Evolutionary conservation across 768 basidiomycete species (phyloP).

Genomic region (Tephrocybe sp.): DNA sequence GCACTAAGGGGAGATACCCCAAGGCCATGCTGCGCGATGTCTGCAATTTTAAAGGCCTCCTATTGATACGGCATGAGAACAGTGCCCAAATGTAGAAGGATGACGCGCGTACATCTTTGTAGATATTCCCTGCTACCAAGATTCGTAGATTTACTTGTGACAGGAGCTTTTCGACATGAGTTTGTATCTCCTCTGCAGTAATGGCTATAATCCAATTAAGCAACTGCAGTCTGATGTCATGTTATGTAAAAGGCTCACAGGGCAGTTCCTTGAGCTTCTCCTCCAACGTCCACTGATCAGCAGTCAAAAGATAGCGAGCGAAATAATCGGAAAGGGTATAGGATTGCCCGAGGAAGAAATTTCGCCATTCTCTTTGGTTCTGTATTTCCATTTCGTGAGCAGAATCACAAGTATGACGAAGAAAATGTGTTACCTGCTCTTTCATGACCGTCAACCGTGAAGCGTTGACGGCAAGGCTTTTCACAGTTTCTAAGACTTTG

Average conservation of each 20-base stretch:
- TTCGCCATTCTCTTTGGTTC: constrained; percentile 78
- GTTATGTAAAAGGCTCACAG: constrained; percentile 41
- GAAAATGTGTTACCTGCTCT: constrained; percentile 52
- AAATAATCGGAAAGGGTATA: constrained; percentile 80
- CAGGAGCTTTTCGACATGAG: constrained; percentile 58
- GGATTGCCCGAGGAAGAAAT: constrained; percentile 84
- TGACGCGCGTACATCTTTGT: constrained; percentile 61
- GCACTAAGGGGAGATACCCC: constrained; percentile 50
- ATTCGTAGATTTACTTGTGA: constrained; percentile 66
- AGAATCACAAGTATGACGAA: neutral
- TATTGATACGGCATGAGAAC: constrained; percentile 23
- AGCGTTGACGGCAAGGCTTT: constrained; percentile 58
- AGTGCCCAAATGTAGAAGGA: constrained; percentile 1
- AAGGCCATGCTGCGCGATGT: constrained; percentile 68
- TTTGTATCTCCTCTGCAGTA: constrained; percentile 65
- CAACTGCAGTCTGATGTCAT: neutral
- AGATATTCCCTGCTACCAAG: constrained; percentile 81
- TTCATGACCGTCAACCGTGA: constrained; percentile 78
- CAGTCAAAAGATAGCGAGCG: constrained; percentile 64
- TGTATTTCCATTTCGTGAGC: constrained; percentile 32
- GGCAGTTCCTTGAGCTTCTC: constrained; percentile 77
- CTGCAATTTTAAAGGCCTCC: constrained; percentile 76
- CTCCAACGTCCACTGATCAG: constrained; percentile 70
- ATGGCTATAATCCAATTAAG: constrained; percentile 45
- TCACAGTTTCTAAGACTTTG: constrained; percentile 68